These are phyloP conservation scores for Nakazawaea sp. DNA, from an alignment of 805 yeast species.

Conservation along the genomic window DNA sequence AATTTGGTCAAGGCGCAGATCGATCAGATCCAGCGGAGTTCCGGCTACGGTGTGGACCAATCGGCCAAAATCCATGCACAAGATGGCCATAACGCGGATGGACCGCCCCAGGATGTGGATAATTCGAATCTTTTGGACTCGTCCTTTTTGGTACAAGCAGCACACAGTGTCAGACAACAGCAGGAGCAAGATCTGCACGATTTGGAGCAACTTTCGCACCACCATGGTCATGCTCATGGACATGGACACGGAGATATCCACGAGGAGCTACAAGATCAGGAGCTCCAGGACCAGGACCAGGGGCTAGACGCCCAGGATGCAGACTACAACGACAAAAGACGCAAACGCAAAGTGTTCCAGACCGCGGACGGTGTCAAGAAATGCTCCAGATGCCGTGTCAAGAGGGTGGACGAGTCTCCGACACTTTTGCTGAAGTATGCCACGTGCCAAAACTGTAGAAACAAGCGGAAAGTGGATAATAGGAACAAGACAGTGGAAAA, in stretches of 20 bases:
- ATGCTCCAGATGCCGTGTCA: conserved; percentile 37
- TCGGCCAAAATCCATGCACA: background rate
- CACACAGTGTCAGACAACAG: background rate
- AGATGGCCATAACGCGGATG: background rate
- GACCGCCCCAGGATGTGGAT: background rate
- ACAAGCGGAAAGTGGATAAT: conserved; percentile 28
- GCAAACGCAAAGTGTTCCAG: conserved; percentile 1
- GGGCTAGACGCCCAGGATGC: background rate
- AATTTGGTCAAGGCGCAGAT: conserved; percentile 9
- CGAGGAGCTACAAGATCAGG: background rate
- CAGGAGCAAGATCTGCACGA: background rate
- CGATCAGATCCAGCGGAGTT: background rate
- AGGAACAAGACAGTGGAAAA: conserved; percentile 9
- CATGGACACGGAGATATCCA: background rate
- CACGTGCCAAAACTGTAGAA: conserved; percentile 34
- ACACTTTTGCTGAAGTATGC: conserved; percentile 29
- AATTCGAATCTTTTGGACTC: background rate
- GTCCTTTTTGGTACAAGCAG: background rate
- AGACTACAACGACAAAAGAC: conserved; percentile 1
- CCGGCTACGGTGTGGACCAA: background rate
- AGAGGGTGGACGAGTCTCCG: conserved; percentile 25
- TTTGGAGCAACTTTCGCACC: background rate
- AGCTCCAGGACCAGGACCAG: background rate
- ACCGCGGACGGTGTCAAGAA: conserved; percentile 22
- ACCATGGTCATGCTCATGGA: background rate